Evolutionary conservation across 2,329 filamentous ascomycete genomes (phyloP), one percentile per base, ranked within the genome.

Genomic region (Exophiala spinifera): DNA sequence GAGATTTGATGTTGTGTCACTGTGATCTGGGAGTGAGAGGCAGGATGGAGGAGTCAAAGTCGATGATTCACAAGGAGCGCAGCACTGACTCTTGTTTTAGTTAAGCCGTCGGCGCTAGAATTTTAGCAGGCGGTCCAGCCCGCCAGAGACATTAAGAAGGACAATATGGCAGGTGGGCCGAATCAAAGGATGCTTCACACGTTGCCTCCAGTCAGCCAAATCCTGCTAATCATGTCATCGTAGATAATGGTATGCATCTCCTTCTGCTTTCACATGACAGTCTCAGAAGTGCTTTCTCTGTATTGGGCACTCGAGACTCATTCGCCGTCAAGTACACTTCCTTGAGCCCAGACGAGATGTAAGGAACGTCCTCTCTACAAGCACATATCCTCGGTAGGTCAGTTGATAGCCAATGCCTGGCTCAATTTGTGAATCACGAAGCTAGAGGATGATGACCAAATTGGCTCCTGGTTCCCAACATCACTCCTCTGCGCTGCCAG

Each of bases 391-490:
- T 25, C 3, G 23, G 23, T 25, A 25, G 23, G 23, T 25, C 4
- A 25, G 7, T 3, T 7, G 7, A 25, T 25, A 3, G 4, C 7
- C 23, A 4, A 4, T 25, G 3, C 3, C 23, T 25, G 23, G 23
- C 23, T 25, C n/a, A n/a, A 19, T 20, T 4, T 5, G n/a, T 4
- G 39, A 20, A 2, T 20, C 14, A 23, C 13, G n/a, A 15, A n/a
- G 42, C 42, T 4, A 44, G 21, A 14, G 42, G 42, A 25, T 44
- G 42, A 25, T 44, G 42, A 20, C 42, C 54, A 46, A 61, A 61
- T 37, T 61, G 58, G 44, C 53, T 59, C 25, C 53, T 49, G 14
- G 17, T 56, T 6, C 58, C 58, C 48, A 61, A 15, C 28, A 45
- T 37, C 8, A 61, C 56, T 21, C 58, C 58, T 33, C 46, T 47